These are phyloP conservation scores for Suhomyces prunicola DNA, from an alignment of 805 yeast genomes.

Conservation along the genomic window DNA sequence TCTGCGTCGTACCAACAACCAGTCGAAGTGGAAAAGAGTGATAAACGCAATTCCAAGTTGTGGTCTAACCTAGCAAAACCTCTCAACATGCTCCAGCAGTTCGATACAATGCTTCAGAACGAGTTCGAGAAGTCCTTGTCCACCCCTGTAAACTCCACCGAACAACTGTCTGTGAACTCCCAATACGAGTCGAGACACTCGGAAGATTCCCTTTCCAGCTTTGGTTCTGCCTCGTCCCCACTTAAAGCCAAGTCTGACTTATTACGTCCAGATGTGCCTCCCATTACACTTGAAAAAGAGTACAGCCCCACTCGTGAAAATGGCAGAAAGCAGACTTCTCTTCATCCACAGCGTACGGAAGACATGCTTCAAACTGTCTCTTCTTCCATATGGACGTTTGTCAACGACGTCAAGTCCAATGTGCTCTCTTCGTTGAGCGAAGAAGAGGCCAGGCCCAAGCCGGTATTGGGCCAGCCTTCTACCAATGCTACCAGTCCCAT, in stretches of 20 bases:
- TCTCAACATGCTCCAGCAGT: conserved; percentile 58
- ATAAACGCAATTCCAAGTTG: conserved; percentile 18
- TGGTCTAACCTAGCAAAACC: conserved; percentile 28
- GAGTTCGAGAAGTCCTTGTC: conserved; percentile 51
- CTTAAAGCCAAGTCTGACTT: conserved; percentile 19
- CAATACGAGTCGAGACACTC: conserved; percentile 15
- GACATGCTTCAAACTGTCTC: conserved; percentile 43
- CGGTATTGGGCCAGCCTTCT: background rate
- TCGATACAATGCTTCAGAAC: conserved; percentile 62
- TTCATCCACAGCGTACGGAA: conserved; percentile 14
- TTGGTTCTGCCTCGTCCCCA: conserved; percentile 24
- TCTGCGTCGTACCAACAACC: conserved; percentile 6
- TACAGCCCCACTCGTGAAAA: background rate
- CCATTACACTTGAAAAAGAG: background rate
- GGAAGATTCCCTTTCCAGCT: conserved; percentile 25
- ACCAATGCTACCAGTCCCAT: conserved; percentile 5
- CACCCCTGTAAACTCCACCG: conserved; percentile 5
- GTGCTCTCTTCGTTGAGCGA: conserved; percentile 26
- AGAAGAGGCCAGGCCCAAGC: conserved; percentile 4
- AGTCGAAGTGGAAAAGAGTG: background rate
- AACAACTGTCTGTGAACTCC: conserved; percentile 1
- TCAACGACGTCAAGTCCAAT: conserved; percentile 38
- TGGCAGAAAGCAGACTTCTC: too few relatives aligned
- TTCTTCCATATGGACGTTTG: conserved; percentile 42
- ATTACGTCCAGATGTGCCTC: conserved; percentile 6